These are phyloP conservation scores for Macadamia integrifolia DNA, from an alignment of 164 flowering plant species.

Conservation along the genomic window DNA sequence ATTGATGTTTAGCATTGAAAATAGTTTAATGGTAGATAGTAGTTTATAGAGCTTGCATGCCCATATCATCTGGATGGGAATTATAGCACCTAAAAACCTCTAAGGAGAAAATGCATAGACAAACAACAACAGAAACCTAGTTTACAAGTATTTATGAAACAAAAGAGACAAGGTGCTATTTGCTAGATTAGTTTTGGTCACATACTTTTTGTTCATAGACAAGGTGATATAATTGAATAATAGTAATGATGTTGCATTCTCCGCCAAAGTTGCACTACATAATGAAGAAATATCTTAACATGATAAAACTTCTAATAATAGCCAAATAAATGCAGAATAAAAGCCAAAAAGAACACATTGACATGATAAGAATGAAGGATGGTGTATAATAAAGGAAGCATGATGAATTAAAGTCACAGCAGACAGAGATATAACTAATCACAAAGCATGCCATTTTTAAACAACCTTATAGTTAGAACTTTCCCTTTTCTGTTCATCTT, in stretches of 20 bases:
- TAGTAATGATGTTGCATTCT: not conserved
- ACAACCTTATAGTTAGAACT: constrained; percentile 19
- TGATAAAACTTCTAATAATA: not conserved
- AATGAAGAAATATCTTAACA: not conserved
- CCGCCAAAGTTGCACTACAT: not conserved
- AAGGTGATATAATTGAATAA: not conserved
- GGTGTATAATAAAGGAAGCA: not conserved
- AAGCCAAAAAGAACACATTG: not conserved
- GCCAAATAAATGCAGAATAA: too few relatives aligned
- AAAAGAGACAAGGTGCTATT: not conserved
- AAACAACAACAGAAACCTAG: not conserved
- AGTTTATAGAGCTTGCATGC: not conserved
- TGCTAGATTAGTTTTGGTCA: not conserved
- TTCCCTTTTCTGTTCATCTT: constrained; percentile 10
- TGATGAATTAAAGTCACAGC: not conserved
- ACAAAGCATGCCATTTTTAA: constrained; percentile 3
- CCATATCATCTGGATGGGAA: not conserved
- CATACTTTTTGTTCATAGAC: not conserved
- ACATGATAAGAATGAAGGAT: too few relatives aligned
- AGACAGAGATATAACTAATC: not conserved
- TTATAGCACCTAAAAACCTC: not conserved
- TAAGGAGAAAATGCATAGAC: not conserved
- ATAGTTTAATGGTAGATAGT: not conserved
- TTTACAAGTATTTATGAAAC: not conserved
- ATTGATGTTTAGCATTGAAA: not conserved